Evolutionary conservation across 371 early-diverging fungal species (phyloP).

Genomic region (Mucor plumbeus): DNA sequence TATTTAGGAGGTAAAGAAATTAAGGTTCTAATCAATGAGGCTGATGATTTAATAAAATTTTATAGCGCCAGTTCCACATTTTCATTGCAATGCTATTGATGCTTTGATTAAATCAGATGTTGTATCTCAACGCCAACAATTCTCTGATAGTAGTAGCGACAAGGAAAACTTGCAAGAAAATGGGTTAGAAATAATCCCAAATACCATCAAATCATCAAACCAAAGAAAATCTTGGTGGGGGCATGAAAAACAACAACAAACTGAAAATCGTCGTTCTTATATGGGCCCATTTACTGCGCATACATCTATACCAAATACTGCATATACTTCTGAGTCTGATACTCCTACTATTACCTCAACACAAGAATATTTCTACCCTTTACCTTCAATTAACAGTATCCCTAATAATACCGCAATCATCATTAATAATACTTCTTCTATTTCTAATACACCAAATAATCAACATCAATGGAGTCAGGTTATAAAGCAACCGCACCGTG

Average conservation of each 20-base stretch:
- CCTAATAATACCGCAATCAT: not conserved
- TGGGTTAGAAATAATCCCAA: not conserved
- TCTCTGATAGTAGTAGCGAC: not conserved
- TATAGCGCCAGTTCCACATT: conserved; percentile 51
- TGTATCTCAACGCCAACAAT: not conserved
- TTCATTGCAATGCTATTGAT: conserved; percentile 46
- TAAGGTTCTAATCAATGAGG: conserved; percentile 3
- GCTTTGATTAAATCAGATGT: conserved; percentile 36
- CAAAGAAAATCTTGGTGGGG: conserved; percentile 30
- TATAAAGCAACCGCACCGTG: not conserved
- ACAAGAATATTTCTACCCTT: conserved; percentile 12
- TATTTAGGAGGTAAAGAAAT: conserved; percentile 45
- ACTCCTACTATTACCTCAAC: not conserved
- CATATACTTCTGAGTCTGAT: not conserved
- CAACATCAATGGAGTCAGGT: not conserved
- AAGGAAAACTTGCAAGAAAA: not conserved
- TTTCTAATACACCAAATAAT: not conserved
- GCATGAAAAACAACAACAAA: conserved; percentile 16
- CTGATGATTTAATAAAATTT: not conserved
- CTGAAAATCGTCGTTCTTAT: conserved; percentile 23
- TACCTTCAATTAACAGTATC: not conserved
- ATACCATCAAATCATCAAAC: not conserved
- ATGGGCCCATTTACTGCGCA: conserved; percentile 31
- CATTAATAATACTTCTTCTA: not conserved
- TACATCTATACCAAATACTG: conserved; percentile 18